Percentiles rank a stretch among this genome's conserved stretches.
Evolutionary conservation across 345 rosid genomes (phyloP).

Genomic region (Acer yangbiense): DNA sequence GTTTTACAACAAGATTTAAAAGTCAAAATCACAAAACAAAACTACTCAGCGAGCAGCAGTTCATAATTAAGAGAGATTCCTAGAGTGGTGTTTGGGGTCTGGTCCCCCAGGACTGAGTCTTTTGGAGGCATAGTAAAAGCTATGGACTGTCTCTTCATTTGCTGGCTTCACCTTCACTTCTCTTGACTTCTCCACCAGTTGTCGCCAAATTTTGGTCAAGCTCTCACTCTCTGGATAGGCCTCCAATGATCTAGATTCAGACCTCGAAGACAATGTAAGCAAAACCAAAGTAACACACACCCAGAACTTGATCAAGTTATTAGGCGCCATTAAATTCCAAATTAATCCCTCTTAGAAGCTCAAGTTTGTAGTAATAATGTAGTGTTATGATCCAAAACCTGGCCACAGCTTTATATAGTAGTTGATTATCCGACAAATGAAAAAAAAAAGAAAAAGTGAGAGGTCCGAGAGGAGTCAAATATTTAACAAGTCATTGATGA

Average conservation of each 20-base stretch:
- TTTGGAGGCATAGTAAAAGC: slow-evolving; percentile 19
- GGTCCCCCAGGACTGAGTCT: slow-evolving; percentile 44
- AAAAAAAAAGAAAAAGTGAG: neutral
- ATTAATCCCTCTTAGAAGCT: neutral
- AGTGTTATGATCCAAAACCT: neutral
- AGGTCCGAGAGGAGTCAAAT: slow-evolving; percentile 2
- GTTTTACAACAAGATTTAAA: neutral
- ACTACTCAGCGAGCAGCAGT: neutral
- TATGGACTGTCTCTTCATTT: neutral
- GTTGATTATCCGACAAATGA: neutral
- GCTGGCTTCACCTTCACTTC: slow-evolving; percentile 1
- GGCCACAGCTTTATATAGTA: neutral
- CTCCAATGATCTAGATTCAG: slow-evolving; percentile 22
- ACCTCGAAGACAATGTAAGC: slow-evolving; percentile 10
- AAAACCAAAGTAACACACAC: slow-evolving; percentile 23
- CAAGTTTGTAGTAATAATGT: neutral
- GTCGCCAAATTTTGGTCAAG: neutral
- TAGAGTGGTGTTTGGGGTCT: slow-evolving; percentile 44
- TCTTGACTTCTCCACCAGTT: slow-evolving; percentile 15
- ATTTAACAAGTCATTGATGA: neutral
- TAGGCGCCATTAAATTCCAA: slow-evolving; percentile 20
- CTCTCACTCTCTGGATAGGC: slow-evolving; percentile 13
- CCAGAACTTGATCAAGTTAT: slow-evolving; percentile 24
- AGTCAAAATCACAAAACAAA: neutral
- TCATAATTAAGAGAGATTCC: neutral